These are phyloP conservation scores for Aspergillus sclerotiicarbonarius DNA, from an alignment of 495 filamentous ascomycete species.

Conservation along the genomic window DNA sequence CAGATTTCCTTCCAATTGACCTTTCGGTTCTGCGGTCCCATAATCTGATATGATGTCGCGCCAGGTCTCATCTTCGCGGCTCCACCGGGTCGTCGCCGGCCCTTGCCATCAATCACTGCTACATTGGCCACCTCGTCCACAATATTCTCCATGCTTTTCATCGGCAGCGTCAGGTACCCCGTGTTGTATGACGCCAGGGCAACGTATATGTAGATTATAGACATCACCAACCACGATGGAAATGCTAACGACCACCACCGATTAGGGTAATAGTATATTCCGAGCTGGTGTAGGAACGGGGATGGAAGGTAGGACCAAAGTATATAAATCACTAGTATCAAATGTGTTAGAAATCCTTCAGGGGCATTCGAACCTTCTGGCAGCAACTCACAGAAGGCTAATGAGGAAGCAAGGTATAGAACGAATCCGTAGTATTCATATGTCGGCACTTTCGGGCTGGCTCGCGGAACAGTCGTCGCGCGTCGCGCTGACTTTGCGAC, in stretches of 20 bases:
- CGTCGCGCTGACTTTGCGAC: constrained; percentile 61
- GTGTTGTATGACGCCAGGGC: constrained; percentile 91
- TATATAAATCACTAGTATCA: constrained; percentile 68
- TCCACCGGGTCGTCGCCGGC: constrained; percentile 51
- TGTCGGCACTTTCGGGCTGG: constrained; percentile 88
- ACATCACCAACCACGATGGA: constrained; percentile 85
- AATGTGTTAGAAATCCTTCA: neutral
- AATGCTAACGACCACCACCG: constrained; percentile 96
- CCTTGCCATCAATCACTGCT: constrained; percentile 74
- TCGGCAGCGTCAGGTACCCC: constrained; percentile 76
- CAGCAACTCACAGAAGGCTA: constrained; percentile 60
- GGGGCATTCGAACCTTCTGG: neutral
- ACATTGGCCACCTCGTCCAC: constrained; percentile 88
- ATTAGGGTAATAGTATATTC: constrained; percentile 95
- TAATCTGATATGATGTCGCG: constrained; percentile 47
- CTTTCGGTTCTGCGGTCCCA: constrained; percentile 49
- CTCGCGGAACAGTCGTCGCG: constrained; percentile 76
- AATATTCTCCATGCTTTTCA: constrained; percentile 81
- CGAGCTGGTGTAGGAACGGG: constrained; percentile 86
- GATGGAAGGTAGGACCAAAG: constrained; percentile 93
- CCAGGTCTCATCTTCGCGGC: constrained; percentile 45
- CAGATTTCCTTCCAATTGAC: constrained; percentile 74
- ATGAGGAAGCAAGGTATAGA: constrained; percentile 78
- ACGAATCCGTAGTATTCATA: constrained; percentile 99
- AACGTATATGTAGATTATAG: constrained; percentile 88